These are phyloP conservation scores for Monosporozyma aquatica DNA, from an alignment of 805 yeast genomes.

Conservation along the genomic window DNA sequence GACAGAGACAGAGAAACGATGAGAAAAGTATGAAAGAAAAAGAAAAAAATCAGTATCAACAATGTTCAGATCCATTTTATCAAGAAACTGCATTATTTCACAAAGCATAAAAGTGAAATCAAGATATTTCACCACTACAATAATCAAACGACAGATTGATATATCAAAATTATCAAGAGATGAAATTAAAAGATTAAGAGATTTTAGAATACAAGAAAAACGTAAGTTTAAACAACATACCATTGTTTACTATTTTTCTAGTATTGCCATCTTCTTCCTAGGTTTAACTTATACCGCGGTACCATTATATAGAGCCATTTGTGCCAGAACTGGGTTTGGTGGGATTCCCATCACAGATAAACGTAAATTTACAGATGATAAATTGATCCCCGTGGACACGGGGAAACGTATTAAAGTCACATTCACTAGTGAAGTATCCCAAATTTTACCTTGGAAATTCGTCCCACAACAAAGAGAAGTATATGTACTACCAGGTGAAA, in stretches of 20 bases:
- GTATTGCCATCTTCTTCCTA: constrained; percentile 60
- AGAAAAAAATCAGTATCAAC: not conserved
- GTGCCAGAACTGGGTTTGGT: constrained; percentile 93
- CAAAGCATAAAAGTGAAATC: too few species aligned
- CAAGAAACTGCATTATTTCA: too few species aligned
- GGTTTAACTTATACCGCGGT: constrained; percentile 85
- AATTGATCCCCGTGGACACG: constrained; percentile 78
- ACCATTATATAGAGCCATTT: constrained; percentile 82
- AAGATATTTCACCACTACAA: too few species aligned
- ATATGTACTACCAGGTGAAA: constrained; percentile 89
- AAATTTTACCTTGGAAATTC: constrained; percentile 89
- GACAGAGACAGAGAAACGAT: too few species aligned
- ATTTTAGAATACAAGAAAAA: constrained; percentile 16
- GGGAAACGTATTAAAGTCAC: constrained; percentile 72
- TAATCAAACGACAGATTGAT: constrained; percentile 12
- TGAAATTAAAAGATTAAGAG: constrained; percentile 20
- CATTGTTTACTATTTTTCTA: constrained; percentile 54
- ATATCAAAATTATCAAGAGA: constrained; percentile 20
- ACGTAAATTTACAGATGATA: constrained; percentile 74
- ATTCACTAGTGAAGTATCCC: constrained; percentile 87
- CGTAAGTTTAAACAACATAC: constrained; percentile 38
- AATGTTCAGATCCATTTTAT: not conserved
- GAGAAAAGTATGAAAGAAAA: not conserved
- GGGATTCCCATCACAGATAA: constrained; percentile 90
- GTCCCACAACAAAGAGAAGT: constrained; percentile 92